Conservation (phyloP, 148 eudicot genomes). For the Pouteria glomerata region DNA sequence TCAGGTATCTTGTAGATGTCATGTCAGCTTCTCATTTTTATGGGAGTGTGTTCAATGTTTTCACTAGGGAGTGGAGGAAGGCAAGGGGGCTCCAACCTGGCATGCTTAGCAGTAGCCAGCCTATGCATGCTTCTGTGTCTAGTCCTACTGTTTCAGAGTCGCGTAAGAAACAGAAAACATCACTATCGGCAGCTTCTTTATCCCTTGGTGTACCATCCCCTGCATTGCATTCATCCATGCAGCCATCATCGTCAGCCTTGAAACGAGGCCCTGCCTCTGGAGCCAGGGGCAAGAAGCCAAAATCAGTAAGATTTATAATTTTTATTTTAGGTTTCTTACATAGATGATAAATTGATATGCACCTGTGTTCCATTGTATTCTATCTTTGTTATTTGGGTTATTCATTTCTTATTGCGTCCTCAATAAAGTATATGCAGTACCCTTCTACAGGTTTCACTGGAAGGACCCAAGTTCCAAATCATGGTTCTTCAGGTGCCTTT, state of each 20-base stretch:
- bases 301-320: slow-evolving; percentile 38
- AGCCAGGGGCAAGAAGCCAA: slow-evolving; percentile 48
- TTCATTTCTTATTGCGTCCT: slow-evolving; percentile 1
- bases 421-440: slow-evolving; percentile 33
- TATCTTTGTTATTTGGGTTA: slow-evolving; percentile 1
- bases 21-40: not conserved
- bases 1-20: not conserved
- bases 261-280: slow-evolving; percentile 50
- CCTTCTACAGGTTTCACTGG: slow-evolving; percentile 41
- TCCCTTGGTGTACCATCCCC: slow-evolving; percentile 51
- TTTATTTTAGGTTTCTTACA: not conserved
- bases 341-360: slow-evolving; percentile 4
- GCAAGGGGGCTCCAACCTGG: slow-evolving; percentile 33
- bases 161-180: slow-evolving; percentile 44
- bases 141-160: slow-evolving; percentile 50
- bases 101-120: slow-evolving; percentile 26
- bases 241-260: slow-evolving; percentile 46
- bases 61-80: slow-evolving; percentile 54
- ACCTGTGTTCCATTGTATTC: not conserved
- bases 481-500: slow-evolving; percentile 32
- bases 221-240: slow-evolving; percentile 44
- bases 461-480: slow-evolving; percentile 36
- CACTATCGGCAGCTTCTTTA: slow-evolving; percentile 23
- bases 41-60: slow-evolving; percentile 6
- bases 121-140: slow-evolving; percentile 26